A percentile compares a stretch with the other conserved stretches of the same genome.
phyloP scores from a whole-genome alignment of 768 basidiomycete species.

The Tubosaeta sp. region DNA sequence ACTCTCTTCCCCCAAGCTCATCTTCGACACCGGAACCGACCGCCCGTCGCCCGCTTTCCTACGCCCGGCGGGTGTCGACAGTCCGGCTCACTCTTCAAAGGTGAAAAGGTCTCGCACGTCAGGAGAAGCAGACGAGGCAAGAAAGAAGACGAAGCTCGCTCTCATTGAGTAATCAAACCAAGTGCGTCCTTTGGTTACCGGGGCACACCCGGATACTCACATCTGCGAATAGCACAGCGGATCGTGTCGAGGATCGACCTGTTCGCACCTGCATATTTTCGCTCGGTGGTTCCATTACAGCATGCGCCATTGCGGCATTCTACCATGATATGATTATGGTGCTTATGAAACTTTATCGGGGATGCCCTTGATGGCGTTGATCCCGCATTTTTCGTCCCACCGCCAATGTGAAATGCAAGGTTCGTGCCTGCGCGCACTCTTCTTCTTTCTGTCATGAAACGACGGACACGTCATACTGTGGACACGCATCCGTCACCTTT shows the following conservation, averaged over 20 bases:
- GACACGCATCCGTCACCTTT: conserved; percentile 11
- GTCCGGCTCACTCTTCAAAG: conserved; percentile 4
- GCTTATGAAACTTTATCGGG: conserved; percentile 29
- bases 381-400: conserved; percentile 18
- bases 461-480: conserved; percentile 22
- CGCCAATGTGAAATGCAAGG: conserved; percentile 21
- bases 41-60: conserved; percentile 17
- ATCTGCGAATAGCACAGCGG: conserved; percentile 16
- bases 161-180: conserved; percentile 22
- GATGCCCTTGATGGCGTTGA: conserved; percentile 25
- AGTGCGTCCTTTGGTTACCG: conserved; percentile 20
- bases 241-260: conserved; percentile 22
- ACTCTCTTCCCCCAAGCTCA: conserved; percentile 30
- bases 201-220: conserved; percentile 9
- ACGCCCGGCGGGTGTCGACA: conserved; percentile 22
- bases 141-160: conserved; percentile 25
- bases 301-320: too few relatives aligned
- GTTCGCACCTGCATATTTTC: conserved; percentile 3
- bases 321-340: conserved; percentile 11
- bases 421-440: conserved; percentile 13
- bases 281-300: too few relatives aligned
- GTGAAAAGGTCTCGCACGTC: conserved; percentile 23
- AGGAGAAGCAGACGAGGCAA: conserved; percentile 12
- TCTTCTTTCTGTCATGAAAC: conserved; percentile 19
- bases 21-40: too few relatives aligned